Conservation (phyloP, 306 rosid species). For the Vachellia pachyceras region DNA sequence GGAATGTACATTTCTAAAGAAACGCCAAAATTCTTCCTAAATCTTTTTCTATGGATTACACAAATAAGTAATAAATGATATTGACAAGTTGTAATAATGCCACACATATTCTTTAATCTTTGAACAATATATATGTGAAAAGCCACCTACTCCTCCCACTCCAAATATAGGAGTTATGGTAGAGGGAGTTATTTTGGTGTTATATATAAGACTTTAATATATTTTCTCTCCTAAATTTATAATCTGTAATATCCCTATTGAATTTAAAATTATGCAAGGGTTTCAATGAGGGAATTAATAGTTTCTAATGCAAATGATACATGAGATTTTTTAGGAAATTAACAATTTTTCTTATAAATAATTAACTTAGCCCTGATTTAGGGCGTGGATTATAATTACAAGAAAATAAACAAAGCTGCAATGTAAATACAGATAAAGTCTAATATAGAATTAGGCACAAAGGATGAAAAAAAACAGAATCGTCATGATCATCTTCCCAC, state of each 20-base stretch:
- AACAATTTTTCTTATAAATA: background rate
- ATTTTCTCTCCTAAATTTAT: too few species aligned
- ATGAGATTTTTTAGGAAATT: too few species aligned
- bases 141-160: background rate
- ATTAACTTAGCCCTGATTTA: too few species aligned
- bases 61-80: background rate
- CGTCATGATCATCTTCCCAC: background rate
- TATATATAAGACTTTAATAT: too few species aligned
- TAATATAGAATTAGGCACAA: background rate
- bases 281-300: too few species aligned
- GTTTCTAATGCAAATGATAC: too few species aligned
- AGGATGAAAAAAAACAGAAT: background rate
- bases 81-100: background rate
- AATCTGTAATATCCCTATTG: too few species aligned
- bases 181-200: background rate
- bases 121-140: background rate
- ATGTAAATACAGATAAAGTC: background rate
- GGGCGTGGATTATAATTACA: background rate
- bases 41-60: conserved; percentile 1
- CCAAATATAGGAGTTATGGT: too few species aligned
- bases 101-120: background rate
- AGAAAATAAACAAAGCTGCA: background rate
- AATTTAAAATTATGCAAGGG: too few species aligned
- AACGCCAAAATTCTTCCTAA: conserved; percentile 60
- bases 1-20: conserved; percentile 19